Evolutionary conservation across 257 asterid species (phyloP).

Genomic region (Solanum phureja): DNA sequence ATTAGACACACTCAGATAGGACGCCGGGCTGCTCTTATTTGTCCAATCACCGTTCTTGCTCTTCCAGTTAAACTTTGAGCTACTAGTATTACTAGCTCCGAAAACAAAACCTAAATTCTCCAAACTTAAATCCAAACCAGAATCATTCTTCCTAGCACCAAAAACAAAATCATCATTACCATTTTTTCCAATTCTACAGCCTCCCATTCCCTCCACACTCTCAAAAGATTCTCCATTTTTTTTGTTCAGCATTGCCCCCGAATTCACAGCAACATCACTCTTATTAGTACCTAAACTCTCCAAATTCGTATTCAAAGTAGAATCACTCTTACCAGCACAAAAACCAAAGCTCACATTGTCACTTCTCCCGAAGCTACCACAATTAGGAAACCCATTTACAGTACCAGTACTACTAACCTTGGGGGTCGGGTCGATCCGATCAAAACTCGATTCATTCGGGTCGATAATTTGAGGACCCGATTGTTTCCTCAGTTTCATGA

Average conservation of each 20-base stretch:
- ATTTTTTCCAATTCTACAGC: not conserved
- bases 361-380: not conserved
- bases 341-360: constrained; percentile 5
- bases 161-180: constrained; percentile 15
- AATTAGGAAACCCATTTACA: not conserved
- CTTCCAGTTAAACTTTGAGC: not conserved
- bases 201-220: not conserved
- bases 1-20: not conserved
- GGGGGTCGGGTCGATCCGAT: not conserved
- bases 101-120: not conserved
- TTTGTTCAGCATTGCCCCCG: not conserved
- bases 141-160: constrained; percentile 17
- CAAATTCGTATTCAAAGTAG: constrained; percentile 3
- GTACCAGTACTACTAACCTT: not conserved
- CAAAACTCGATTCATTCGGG: constrained; percentile 15
- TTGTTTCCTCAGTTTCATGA: constrained; percentile 36
- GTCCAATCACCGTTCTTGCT: not conserved
- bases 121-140: not conserved
- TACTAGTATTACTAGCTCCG: constrained; percentile 9
- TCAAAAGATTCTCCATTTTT: not conserved
- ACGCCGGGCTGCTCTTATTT: not conserved
- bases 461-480: constrained; percentile 13
- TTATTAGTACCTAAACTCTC: constrained; percentile 12
- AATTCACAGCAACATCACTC: not conserved
- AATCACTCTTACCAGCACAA: constrained; percentile 5